These are phyloP conservation scores for Paramecium octaurelia DNA, from an alignment of 73 alveolate species.

Conservation along the genomic window DNA sequence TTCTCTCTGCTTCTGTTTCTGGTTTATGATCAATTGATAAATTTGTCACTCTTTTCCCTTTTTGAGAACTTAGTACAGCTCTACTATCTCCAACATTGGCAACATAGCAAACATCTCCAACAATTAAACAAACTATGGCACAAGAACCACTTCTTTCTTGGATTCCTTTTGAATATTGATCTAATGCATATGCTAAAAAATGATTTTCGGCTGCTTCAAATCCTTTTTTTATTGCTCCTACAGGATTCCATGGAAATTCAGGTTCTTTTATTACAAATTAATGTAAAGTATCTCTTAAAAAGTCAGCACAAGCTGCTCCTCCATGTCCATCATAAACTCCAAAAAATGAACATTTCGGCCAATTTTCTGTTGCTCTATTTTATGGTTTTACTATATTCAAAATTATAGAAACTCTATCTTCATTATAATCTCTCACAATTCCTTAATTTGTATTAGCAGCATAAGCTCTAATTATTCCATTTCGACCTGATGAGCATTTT, in stretches of 20 bases:
- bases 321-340: slow-evolving; percentile 99
- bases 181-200: slow-evolving; percentile 83
- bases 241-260: slow-evolving; percentile 79
- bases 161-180: slow-evolving; percentile 65
- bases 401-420: slow-evolving; percentile 93
- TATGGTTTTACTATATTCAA: slow-evolving; percentile 80
- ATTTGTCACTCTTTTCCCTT: slow-evolving; percentile 69
- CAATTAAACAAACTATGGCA: slow-evolving; percentile 83
- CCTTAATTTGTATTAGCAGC: slow-evolving; percentile 98
- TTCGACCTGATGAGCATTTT: slow-evolving; percentile 83
- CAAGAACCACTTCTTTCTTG: slow-evolving; percentile 96
- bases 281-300: slow-evolving; percentile 92
- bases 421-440: slow-evolving; percentile 92
- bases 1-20: slow-evolving; percentile 84
- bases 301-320: slow-evolving; percentile 96
- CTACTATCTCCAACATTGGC: slow-evolving; percentile 97
- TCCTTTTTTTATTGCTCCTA: slow-evolving; percentile 89
- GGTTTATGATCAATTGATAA: slow-evolving; percentile 96
- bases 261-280: slow-evolving; percentile 68
- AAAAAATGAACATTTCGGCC: slow-evolving; percentile 96
- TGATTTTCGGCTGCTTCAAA: slow-evolving; percentile 87
- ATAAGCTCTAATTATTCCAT: slow-evolving; percentile 88
- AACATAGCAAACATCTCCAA: slow-evolving; percentile 86
- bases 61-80: slow-evolving; percentile 77
- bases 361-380: slow-evolving; percentile 57